Conservation (phyloP, 441 rosid species). For the Erodium moschatum region DNA sequence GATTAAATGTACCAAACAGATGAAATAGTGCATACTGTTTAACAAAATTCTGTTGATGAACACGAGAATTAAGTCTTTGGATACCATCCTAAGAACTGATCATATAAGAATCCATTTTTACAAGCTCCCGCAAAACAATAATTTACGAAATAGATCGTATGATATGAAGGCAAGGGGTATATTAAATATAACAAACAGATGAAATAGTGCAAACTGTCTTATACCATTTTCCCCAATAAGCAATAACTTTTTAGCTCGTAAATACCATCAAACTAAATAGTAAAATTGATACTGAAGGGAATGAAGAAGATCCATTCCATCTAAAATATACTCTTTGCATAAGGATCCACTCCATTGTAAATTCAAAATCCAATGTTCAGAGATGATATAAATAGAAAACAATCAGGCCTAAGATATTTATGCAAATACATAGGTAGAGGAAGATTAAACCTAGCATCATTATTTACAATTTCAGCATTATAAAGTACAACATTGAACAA, state of each 20-base stretch:
- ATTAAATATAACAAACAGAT: no score
- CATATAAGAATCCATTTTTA: no score
- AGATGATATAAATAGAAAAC: not conserved
- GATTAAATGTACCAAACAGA: not conserved
- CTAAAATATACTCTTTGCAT: not conserved
- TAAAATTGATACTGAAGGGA: not conserved
- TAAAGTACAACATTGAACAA: not conserved
- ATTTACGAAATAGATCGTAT: no score
- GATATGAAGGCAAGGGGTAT: no score
- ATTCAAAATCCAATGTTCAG: not conserved
- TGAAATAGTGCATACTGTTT: no score
- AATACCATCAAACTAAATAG: not conserved
- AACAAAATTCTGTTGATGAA: no score
- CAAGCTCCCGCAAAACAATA: no score
- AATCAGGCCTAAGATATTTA: not conserved
- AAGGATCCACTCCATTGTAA: not conserved
- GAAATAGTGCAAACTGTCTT: no score
- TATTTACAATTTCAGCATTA: not conserved
- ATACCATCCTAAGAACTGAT: not conserved
- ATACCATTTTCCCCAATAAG: no score
- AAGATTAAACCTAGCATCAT: not conserved
- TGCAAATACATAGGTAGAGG: not conserved
- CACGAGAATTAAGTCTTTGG: not conserved
- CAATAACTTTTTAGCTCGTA: no score
- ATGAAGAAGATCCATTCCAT: not conserved